Percentiles rank a stretch among this genome's conserved stretches.
These are phyloP conservation scores for Hypoxylon rickii DNA, from an alignment of 495 filamentous ascomycete genomes.

Conservation along the genomic window DNA sequence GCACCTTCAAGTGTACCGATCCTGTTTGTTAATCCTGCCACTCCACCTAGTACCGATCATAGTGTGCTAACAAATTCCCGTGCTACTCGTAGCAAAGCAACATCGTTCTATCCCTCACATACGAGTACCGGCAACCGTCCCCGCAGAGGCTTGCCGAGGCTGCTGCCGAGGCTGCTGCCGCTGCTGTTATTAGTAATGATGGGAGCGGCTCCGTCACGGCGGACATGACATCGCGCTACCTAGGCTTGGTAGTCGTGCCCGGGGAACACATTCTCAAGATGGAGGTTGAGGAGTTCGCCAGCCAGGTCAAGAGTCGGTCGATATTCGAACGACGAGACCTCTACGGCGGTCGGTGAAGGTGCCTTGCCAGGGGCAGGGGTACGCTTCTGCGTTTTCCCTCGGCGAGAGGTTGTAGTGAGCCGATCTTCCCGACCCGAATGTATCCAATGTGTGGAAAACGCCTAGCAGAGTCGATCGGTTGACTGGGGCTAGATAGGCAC, in stretches of 20 bases:
- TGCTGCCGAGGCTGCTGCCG: constrained; percentile 39
- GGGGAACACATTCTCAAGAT: constrained; percentile 85
- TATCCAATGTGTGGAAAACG: too few relatives aligned
- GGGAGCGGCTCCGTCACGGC: constrained; percentile 53
- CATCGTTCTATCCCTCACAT: constrained; percentile 79
- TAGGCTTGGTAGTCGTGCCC: constrained; percentile 90
- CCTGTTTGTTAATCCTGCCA: constrained; percentile 66
- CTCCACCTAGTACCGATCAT: too few relatives aligned
- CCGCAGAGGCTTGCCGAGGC: constrained; percentile 54
- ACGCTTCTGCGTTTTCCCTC: neutral
- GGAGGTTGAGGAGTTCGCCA: constrained; percentile 76
- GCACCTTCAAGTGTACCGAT: constrained; percentile 92
- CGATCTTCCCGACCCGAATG: too few relatives aligned
- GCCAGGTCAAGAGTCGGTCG: constrained; percentile 45
- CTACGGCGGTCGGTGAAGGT: constrained; percentile 14
- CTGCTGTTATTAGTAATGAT: constrained; percentile 36
- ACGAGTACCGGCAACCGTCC: constrained; percentile 82
- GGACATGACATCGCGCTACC: constrained; percentile 80
- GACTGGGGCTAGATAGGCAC: too few relatives aligned
- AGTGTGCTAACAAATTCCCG: too few relatives aligned
- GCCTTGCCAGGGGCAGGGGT: too few relatives aligned
- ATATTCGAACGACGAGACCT: constrained; percentile 27
- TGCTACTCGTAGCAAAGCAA: constrained; percentile 59
- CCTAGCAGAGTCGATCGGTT: too few relatives aligned
- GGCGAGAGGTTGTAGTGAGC: neutral